Conservation (phyloP, 2,329 filamentous ascomycete genomes). For the Lachnellula cervina region DNA sequence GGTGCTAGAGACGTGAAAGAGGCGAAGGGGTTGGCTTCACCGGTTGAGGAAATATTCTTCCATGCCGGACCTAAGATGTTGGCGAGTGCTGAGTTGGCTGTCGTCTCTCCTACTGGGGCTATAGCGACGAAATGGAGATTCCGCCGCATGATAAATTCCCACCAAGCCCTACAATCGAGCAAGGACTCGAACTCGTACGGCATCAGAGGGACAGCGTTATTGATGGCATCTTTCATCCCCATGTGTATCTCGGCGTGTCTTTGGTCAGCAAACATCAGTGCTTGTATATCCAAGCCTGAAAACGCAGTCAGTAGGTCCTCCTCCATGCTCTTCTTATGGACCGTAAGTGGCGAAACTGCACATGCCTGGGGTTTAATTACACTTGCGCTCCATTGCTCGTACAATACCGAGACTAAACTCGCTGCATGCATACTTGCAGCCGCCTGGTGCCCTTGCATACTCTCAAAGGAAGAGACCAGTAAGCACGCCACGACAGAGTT, state of each 20-base stretch:
- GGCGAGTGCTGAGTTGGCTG: not conserved
- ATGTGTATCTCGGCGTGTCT: not conserved
- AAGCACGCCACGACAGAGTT: conserved; percentile 6
- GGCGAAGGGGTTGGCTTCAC: no score
- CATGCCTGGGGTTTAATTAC: not conserved
- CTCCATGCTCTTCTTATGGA: not conserved
- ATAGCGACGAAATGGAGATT: conserved; percentile 5
- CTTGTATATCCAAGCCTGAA: conserved; percentile 5
- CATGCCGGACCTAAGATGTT: not conserved
- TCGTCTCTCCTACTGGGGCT: not conserved
- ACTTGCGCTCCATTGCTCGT: not conserved
- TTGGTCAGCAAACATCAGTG: conserved; percentile 1
- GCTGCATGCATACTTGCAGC: not conserved
- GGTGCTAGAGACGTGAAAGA: no score
- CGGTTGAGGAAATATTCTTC: not conserved
- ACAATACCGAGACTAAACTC: conserved; percentile 1
- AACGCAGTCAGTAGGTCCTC: conserved; percentile 4
- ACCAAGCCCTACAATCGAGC: not conserved
- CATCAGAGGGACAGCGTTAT: not conserved
- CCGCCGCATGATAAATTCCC: conserved; percentile 1
- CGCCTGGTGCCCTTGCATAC: conserved; percentile 1
- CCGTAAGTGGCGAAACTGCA: not conserved
- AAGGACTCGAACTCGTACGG: not conserved
- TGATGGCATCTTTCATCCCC: not conserved
- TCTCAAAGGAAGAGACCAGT: conserved; percentile 8